Evolutionary conservation across 495 filamentous ascomycete species (phyloP).

Genomic region (Bacidia rubella): DNA sequence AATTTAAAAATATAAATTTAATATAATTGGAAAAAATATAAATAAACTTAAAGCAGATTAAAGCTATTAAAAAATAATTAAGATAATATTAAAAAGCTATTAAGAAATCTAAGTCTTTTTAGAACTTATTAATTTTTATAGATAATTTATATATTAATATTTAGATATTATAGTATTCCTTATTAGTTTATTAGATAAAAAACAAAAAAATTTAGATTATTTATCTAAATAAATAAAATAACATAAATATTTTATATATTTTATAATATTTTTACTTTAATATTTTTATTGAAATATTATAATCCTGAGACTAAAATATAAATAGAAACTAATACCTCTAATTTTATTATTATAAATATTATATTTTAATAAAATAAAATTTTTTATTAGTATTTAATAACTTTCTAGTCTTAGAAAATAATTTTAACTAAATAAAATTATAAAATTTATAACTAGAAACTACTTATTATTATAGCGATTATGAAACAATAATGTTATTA

Average conservation of each 20-base stretch:
- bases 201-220: no score
- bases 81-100: not conserved
- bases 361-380: no score
- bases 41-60: not conserved
- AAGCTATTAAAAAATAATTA: not conserved
- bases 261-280: not conserved
- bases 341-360: no score
- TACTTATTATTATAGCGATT: no score
- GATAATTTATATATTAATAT: conserved; percentile 1
- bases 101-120: not conserved
- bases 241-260: not conserved
- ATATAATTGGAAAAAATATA: not conserved
- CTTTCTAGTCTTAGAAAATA: not conserved
- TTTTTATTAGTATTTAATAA: not conserved
- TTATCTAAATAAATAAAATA: not conserved
- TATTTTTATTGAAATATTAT: not conserved
- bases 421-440: not conserved
- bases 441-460: no score
- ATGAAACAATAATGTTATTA: no score
- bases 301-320: not conserved
- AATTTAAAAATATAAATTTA: not conserved
- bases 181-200: not conserved
- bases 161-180: not conserved
- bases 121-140: not conserved
- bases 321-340: not conserved